A percentile compares a stretch with the other conserved stretches of the same genome.
These are phyloP conservation scores for Solanum corneliomulleri DNA, from an alignment of 257 asterid species.

Conservation along the genomic window DNA sequence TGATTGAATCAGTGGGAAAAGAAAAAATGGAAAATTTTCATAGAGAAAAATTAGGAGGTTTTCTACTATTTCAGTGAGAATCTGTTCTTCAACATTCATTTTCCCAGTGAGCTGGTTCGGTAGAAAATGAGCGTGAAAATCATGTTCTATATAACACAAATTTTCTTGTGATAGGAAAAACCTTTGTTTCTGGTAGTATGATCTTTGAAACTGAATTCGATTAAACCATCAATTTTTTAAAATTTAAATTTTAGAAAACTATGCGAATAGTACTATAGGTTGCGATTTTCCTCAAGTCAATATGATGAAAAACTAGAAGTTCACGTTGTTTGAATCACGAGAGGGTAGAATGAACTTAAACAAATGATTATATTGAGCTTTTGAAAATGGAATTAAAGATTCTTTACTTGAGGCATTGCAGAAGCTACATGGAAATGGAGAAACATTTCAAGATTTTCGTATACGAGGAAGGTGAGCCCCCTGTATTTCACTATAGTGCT, in stretches of 20 bases:
- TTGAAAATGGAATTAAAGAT: background rate
- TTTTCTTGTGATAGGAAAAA: background rate
- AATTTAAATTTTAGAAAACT: background rate
- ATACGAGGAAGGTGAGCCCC: conserved; percentile 59
- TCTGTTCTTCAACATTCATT: accelerated
- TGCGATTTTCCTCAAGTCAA: background rate
- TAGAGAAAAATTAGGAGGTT: too few relatives aligned
- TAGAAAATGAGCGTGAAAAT: background rate
- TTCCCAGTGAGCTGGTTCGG: background rate
- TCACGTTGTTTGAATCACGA: background rate
- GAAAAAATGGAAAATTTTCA: too few relatives aligned
- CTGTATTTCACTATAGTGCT: conserved; percentile 40
- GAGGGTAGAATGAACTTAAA: background rate
- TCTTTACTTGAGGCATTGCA: conserved; percentile 1
- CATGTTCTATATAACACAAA: accelerated
- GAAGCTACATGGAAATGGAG: conserved; percentile 69
- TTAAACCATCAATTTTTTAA: background rate
- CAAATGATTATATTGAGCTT: background rate
- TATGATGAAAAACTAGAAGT: background rate
- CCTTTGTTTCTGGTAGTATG: background rate
- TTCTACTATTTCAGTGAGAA: background rate
- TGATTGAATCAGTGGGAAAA: background rate
- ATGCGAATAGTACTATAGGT: background rate
- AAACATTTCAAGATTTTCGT: conserved; percentile 32
- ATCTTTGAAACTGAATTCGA: background rate